Evolutionary conservation across 306 rosid species (phyloP).

Genomic region (Prunus kanzakura): DNA sequence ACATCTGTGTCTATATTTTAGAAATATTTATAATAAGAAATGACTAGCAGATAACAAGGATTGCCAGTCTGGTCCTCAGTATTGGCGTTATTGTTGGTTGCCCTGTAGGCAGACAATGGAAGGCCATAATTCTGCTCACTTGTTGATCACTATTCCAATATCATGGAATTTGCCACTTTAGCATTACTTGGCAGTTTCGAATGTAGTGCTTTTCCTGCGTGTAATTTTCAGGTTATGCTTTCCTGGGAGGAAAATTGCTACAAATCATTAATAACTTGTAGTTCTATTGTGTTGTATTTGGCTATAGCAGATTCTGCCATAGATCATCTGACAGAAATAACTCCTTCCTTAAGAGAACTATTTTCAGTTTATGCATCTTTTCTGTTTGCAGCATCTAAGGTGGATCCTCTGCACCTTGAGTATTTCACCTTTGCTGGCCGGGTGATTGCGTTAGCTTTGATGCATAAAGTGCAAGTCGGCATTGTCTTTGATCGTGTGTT

Average conservation of each 20-base stretch:
- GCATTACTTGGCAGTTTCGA: neutral
- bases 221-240: neutral
- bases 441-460: slow-evolving; percentile 84
- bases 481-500: slow-evolving; percentile 81
- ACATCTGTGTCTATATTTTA: neutral
- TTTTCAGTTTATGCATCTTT: slow-evolving; percentile 24
- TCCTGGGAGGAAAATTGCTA: slow-evolving; percentile 1
- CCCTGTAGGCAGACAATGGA: neutral
- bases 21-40: neutral
- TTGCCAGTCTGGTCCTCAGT: neutral
- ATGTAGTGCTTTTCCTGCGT: neutral
- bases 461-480: slow-evolving; percentile 94
- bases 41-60: neutral
- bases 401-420: slow-evolving; percentile 81
- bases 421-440: slow-evolving; percentile 87
- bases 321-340: neutral
- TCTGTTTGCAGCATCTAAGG: slow-evolving; percentile 73
- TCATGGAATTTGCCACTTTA: neutral
- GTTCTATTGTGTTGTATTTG: neutral
- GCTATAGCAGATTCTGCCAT: neutral
- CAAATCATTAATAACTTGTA: neutral
- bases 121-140: neutral
- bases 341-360: neutral
- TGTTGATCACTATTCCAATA: neutral
- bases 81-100: neutral